Conservation (phyloP, 371 early-diverging fungal species). For the Apophysomyces ossiformis region DNA sequence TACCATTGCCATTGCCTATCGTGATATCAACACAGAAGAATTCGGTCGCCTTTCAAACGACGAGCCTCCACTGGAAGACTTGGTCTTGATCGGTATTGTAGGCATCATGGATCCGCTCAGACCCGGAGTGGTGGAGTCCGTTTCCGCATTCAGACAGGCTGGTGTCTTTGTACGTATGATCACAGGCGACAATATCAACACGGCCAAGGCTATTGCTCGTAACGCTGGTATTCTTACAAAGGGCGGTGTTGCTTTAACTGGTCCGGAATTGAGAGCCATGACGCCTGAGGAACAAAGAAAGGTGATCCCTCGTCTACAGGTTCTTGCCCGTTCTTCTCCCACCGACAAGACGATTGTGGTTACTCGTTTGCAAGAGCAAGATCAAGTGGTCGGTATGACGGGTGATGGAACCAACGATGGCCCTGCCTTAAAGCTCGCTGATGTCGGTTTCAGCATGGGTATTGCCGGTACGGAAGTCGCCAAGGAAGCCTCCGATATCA, state of each 20-base stretch:
- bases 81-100: slow-evolving; percentile 81
- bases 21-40: slow-evolving; percentile 52
- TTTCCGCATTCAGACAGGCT: slow-evolving; percentile 80
- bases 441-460: slow-evolving; percentile 98
- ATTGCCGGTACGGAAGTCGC: slow-evolving; percentile 97
- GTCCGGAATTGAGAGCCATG: slow-evolving; percentile 84
- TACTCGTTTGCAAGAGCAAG: slow-evolving; percentile 78
- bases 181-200: slow-evolving; percentile 94
- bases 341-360: slow-evolving; percentile 95
- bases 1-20: slow-evolving; percentile 87
- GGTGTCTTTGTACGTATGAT: slow-evolving; percentile 97
- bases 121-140: slow-evolving; percentile 85
- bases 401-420: slow-evolving; percentile 99
- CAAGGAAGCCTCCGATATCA: slow-evolving; percentile 93
- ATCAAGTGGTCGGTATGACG: slow-evolving; percentile 95
- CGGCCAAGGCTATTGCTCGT: slow-evolving; percentile 89
- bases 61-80: slow-evolving; percentile 62
- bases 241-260: slow-evolving; percentile 86
- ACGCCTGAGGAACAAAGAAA: slow-evolving; percentile 78
- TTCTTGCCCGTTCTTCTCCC: slow-evolving; percentile 93
- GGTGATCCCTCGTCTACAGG: slow-evolving; percentile 85
- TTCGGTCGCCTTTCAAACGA: slow-evolving; percentile 42
- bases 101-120: slow-evolving; percentile 95
- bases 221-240: slow-evolving; percentile 87
- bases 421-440: slow-evolving; percentile 93